These are phyloP conservation scores for Leonotis leonurus DNA, from an alignment of 257 asterid species.

Conservation along the genomic window DNA sequence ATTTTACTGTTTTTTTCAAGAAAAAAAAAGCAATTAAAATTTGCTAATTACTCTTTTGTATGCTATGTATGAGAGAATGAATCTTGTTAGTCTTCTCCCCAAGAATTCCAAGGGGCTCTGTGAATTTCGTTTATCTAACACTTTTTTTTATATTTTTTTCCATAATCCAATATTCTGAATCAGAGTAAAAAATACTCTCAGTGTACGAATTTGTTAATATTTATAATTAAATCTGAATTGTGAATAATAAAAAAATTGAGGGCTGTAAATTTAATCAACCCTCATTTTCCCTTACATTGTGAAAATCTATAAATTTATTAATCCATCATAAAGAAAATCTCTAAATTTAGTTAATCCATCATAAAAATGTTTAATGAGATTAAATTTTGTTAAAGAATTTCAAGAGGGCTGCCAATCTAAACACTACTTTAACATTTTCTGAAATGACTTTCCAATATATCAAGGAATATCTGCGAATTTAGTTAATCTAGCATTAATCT, in stretches of 20 bases:
- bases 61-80: neutral
- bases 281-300: no score
- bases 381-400: neutral
- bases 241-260: no score
- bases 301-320: no score
- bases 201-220: no score
- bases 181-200: no score
- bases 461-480: neutral
- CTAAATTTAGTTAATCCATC: no score
- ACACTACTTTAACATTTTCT: no score
- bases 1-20: constrained; percentile 5
- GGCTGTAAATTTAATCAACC: no score
- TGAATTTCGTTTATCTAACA: neutral
- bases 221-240: no score
- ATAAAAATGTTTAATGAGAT: no score
- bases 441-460: no score
- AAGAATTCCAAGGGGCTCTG: neutral
- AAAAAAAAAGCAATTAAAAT: neutral
- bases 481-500: neutral
- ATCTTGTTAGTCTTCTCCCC: neutral
- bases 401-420: neutral
- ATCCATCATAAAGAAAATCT: no score
- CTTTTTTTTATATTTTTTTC: neutral
- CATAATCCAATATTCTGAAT: neutral
- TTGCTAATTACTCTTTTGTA: neutral